Conservation (phyloP, 257 asterid species). For the Galeopsis tetrahit region DNA sequence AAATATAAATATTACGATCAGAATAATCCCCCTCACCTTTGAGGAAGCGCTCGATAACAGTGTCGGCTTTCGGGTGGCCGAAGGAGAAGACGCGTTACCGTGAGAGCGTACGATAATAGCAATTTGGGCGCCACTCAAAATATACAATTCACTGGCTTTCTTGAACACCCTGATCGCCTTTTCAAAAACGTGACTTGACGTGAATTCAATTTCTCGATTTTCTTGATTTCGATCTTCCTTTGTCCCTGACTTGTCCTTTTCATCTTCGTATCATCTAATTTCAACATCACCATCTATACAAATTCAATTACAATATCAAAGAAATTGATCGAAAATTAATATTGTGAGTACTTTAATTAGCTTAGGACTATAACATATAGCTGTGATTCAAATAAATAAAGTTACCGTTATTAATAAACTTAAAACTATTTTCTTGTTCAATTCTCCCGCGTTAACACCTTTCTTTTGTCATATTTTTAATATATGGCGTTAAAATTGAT, state of each 20-base stretch:
- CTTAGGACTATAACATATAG: too few relatives aligned
- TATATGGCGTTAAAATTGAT: too few relatives aligned
- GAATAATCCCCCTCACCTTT: background rate
- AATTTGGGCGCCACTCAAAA: conserved; percentile 44
- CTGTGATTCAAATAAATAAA: too few relatives aligned
- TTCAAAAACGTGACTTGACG: conserved; percentile 56
- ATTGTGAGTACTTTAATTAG: too few relatives aligned
- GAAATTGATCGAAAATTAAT: too few relatives aligned
- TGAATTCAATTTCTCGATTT: conserved; percentile 40
- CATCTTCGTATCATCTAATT: background rate
- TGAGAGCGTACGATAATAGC: conserved; percentile 46
- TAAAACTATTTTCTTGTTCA: too few relatives aligned
- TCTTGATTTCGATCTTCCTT: conserved; percentile 49
- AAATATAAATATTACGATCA: too few relatives aligned
- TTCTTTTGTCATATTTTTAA: too few relatives aligned
- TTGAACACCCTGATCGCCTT: conserved; percentile 53
- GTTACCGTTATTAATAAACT: too few relatives aligned
- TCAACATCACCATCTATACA: too few relatives aligned
- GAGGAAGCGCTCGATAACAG: conserved; percentile 42
- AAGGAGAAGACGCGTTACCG: conserved; percentile 45
- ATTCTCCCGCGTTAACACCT: too few relatives aligned
- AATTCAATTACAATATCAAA: too few relatives aligned
- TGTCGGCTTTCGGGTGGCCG: conserved; percentile 41
- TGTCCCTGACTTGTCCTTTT: conserved; percentile 46
- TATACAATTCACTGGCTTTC: conserved; percentile 52